Evolutionary conservation across 176 grass and related monocot species (phyloP).

Genomic region (maize (Zea mays)): DNA sequence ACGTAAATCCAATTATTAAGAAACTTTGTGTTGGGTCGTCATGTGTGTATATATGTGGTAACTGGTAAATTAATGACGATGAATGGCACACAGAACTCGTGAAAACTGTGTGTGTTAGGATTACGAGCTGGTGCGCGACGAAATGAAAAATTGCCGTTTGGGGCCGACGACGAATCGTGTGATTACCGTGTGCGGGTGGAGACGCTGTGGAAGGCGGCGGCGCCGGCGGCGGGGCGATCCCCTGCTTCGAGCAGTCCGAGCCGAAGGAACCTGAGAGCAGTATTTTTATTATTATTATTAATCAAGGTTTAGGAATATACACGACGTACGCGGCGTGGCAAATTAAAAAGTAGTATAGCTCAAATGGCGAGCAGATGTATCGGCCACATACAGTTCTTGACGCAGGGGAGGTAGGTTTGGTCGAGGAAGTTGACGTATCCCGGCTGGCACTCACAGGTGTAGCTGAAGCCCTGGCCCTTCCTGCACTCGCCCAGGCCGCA

Average conservation of each 20-base stretch:
- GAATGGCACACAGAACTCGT: too few species aligned
- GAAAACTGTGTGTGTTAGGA: not conserved
- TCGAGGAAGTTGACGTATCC: slow-evolving; percentile 24
- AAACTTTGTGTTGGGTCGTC: too few species aligned
- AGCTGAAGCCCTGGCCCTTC: not conserved
- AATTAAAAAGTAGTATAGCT: too few species aligned
- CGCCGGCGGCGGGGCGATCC: not conserved
- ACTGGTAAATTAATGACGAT: too few species aligned
- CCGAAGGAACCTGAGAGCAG: not conserved
- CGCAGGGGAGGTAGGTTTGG: slow-evolving; percentile 20
- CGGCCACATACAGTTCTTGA: not conserved
- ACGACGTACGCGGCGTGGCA: too few species aligned
- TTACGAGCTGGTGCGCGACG: not conserved
- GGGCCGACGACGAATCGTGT: not conserved
- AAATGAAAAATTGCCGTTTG: not conserved
- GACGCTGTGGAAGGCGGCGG: not conserved
- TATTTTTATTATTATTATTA: too few species aligned
- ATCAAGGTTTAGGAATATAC: too few species aligned
- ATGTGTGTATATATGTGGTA: too few species aligned
- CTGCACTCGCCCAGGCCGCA: slow-evolving; percentile 35
- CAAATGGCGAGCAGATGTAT: too few species aligned
- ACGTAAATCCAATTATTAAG: too few species aligned
- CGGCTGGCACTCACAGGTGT: slow-evolving; percentile 16
- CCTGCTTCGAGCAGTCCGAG: not conserved
- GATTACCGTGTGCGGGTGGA: not conserved